Base-by-base conservation (phyloP, 2,329 filamentous ascomycete species). In the Claviceps quebecensis region DNA sequence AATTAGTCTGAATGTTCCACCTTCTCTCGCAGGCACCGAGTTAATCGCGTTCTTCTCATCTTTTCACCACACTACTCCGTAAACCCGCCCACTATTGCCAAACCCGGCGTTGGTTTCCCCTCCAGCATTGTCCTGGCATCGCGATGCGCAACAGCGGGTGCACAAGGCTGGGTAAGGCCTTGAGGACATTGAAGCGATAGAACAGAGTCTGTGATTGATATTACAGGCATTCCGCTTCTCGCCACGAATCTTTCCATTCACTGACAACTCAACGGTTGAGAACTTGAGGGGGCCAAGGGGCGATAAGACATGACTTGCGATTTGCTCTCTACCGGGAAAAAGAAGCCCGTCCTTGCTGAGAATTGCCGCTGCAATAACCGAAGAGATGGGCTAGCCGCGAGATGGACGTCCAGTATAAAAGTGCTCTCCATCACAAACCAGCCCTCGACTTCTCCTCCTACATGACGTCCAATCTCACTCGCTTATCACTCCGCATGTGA, bases 61-160 rank as follows among this genome's bases (percentile, higher is more conserved):
- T 46, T 29, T 16, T 11, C 17, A 41, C 7, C 47, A 16, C 47
- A 23, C 23, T 37, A 19, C 19, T 19, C 19, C 19, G 19, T 19
- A 50, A 16, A 26, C 37, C 50, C 45, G 26, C 23, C 45, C 50
- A n/a, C 36, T 22, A 23, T 51, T 29, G 41, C 47, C 34, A 52
- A 46, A 52, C 41, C 37, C 47, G 41, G 29, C 37, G 19, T 39
- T 41, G 38, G 36, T 9, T 39, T 4, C 7, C 36, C 51, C 43
- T 29, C 43, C 5, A 26, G 43, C 26, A 41, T 11, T 11, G 51
- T 49, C 19, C 43, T 52, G 51, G 46, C 40, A 43, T 52, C 47
- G 47, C 43, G 39, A 43, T 51, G 39, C 36, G 49, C 39, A n/a
- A 38, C 38, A 34, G 48, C 17, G 40, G 29, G 16, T 14, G 45